Conservation (phyloP, 1,284 basidiomycete genomes). For the Ustilago crameri region DNA sequence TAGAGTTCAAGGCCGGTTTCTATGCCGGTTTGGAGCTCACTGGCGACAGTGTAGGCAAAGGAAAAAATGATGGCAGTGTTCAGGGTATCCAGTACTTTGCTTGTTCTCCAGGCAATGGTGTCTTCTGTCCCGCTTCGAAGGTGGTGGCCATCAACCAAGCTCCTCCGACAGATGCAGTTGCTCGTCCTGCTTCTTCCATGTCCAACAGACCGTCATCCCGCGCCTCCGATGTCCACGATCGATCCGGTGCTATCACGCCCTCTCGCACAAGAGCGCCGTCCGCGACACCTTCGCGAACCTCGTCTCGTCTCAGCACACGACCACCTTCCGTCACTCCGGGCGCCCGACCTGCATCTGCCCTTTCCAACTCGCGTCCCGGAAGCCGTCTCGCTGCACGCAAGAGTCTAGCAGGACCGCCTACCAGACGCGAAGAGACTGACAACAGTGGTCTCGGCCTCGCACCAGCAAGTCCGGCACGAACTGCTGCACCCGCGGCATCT, state of each 20-base stretch:
- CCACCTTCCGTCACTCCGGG: conserved; percentile 46
- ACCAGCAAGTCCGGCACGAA: conserved; percentile 29
- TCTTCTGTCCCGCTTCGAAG: conserved; percentile 86
- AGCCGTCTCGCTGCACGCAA: conserved; percentile 52
- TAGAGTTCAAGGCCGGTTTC: conserved; percentile 55
- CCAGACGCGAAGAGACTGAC: conserved; percentile 31
- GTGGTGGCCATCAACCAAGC: conserved; percentile 69
- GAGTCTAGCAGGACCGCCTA: conserved; percentile 29
- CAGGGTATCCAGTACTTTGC: conserved; percentile 85
- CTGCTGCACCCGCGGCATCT: conserved; percentile 14
- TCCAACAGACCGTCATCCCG: conserved; percentile 50
- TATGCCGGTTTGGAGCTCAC: conserved; percentile 66
- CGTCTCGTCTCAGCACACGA: conserved; percentile 41
- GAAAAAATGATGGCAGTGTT: conserved; percentile 94
- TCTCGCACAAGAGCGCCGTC: conserved; percentile 38
- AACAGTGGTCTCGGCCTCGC: conserved; percentile 59
- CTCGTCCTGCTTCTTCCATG: conserved; percentile 62
- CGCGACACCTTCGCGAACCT: conserved; percentile 41
- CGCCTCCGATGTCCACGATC: conserved; percentile 40
- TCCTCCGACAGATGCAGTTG: conserved; percentile 58
- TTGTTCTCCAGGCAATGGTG: conserved; percentile 85
- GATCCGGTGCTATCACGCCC: conserved; percentile 39
- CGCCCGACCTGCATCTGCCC: conserved; percentile 47
- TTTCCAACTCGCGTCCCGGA: conserved; percentile 42
- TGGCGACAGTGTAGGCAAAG: conserved; percentile 75